phyloP scores from a whole-genome alignment of 805 yeast genomes.

The Metschnikowia baotianmanensis region DNA sequence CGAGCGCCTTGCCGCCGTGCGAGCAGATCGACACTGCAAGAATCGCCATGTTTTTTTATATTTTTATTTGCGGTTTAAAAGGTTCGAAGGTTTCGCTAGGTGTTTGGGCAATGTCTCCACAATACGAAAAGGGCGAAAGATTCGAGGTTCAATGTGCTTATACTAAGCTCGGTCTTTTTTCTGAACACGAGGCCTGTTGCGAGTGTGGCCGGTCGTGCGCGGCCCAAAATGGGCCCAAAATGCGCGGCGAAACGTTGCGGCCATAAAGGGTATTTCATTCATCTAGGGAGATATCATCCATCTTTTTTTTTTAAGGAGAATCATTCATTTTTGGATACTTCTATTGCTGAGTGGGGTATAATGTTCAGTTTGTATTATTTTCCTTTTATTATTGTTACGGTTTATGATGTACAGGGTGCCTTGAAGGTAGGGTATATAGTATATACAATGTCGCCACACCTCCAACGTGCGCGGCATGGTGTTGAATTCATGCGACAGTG shows the following conservation, averaged over 20 bases:
- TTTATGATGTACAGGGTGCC: no score
- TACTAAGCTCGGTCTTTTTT: not conserved
- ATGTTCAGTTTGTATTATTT: no score
- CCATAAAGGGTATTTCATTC: no score
- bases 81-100: no score
- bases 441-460: no score
- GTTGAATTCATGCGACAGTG: no score
- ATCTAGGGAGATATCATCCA: not conserved
- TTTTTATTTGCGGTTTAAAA: not conserved
- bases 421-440: no score
- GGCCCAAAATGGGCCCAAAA: not conserved
- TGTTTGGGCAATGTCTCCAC: not conserved
- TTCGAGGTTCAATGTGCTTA: not conserved
- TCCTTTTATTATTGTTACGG: no score
- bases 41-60: slow-evolving; percentile 53
- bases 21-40: slow-evolving; percentile 94
- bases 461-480: no score
- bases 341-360: not conserved
- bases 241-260: no score
- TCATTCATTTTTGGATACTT: no score
- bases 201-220: slow-evolving; percentile 14
- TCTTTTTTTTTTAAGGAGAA: not conserved
- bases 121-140: not conserved
- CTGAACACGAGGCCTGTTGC: slow-evolving; percentile 7
- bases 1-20: slow-evolving; percentile 86